Base-by-base conservation (phyloP, 139 green algal species). In the Chlorella vulgaris region DNA sequence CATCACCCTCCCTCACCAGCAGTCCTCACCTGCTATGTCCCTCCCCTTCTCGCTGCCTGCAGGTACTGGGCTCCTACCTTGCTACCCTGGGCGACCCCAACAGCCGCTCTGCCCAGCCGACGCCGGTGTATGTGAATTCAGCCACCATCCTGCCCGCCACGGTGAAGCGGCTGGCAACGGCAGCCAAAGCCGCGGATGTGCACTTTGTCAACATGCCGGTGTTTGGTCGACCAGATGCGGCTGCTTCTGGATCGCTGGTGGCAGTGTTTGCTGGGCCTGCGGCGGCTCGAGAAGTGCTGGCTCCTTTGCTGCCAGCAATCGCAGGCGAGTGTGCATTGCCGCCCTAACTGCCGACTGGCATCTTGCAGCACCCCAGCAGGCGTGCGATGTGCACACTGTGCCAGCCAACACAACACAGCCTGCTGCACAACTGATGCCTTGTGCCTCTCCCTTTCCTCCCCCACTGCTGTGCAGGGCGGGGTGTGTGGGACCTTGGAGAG, bases 121-220 rank as follows among this genome's bases (percentile, higher is more conserved):
- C 21, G 42, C 55, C 61, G 7, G 1, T 80, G 3, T 82, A 50
- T 53, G 68, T 86, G 21, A 80, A 86, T 36, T 79, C 62, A 8
- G 81, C 75, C 60, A 86, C 81, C 28, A 15, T 86, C 2, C 61
- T 86, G 69, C 81, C 81, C 24, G 18, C 42, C 15, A 86, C 81
- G 0, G 53, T 69, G 22, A 40, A 36, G 7, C 21, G 53, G 7
- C 81, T 71, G 31, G 74, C 81, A 22, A 35, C 33, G 0, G 18
- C 55, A 3, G 74, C 74, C 21, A 35, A 65, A 0, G 35, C 15
- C 6, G 38, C 26, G 0, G 73, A 47, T n/a, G 35, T 83, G 5
- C 36, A 21, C 13, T 79, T 53, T n/a, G 24, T 33, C 31, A 35
- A 39, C 63, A 69, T 68, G 29, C 68, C 80, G 2, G 80, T 84